These are phyloP conservation scores for Plasmodium yoelii DNA, from an alignment of 169 alveolate species.

Conservation along the genomic window DNA sequence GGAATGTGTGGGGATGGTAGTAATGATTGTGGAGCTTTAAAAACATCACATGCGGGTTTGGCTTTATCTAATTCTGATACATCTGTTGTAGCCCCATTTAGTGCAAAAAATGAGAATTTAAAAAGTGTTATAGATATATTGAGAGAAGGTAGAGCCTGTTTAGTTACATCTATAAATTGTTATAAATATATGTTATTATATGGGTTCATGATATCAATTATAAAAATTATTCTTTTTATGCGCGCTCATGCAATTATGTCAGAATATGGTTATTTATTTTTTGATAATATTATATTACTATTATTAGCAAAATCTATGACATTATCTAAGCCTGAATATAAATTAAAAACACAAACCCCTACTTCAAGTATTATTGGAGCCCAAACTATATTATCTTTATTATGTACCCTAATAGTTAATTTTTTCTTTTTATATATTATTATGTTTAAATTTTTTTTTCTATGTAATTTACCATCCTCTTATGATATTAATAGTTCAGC, in stretches of 20 bases:
- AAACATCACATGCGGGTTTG: slow-evolving; percentile 94
- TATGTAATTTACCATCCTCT: slow-evolving; percentile 79
- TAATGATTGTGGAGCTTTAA: slow-evolving; percentile 95
- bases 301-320: slow-evolving; percentile 88
- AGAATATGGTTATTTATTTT: slow-evolving; percentile 88
- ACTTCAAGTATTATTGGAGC: slow-evolving; percentile 91
- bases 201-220: slow-evolving; percentile 90
- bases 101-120: slow-evolving; percentile 87
- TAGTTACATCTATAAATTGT: slow-evolving; percentile 91
- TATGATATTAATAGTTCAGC: slow-evolving; percentile 78
- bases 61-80: slow-evolving; percentile 91
- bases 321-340: slow-evolving; percentile 82
- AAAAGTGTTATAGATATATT: slow-evolving; percentile 88
- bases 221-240: slow-evolving; percentile 86
- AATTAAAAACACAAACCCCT: slow-evolving; percentile 88
- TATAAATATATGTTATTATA: slow-evolving; percentile 92
- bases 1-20: slow-evolving; percentile 97
- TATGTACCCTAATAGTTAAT: slow-evolving; percentile 82
- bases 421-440: slow-evolving; percentile 75
- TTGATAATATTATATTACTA: slow-evolving; percentile 85
- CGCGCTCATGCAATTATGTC: slow-evolving; percentile 88
- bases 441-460: slow-evolving; percentile 74
- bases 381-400: slow-evolving; percentile 85
- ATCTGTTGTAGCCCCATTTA: slow-evolving; percentile 93
- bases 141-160: slow-evolving; percentile 92